Evolutionary conservation across 148 eudicot genomes (phyloP).

Genomic region (Chenopodium album): DNA sequence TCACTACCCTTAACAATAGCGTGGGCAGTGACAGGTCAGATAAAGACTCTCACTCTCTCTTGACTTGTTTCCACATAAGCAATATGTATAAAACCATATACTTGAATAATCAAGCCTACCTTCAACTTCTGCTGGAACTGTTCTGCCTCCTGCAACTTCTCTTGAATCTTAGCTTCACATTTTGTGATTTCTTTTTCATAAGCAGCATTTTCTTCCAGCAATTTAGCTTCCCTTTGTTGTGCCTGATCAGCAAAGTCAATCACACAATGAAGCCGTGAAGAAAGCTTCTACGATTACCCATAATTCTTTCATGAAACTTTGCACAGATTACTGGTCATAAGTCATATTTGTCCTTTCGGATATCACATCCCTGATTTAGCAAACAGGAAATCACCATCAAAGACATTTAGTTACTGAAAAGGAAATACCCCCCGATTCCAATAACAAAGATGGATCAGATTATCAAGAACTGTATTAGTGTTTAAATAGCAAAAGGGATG

Average conservation of each 20-base stretch:
- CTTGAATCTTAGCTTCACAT: constrained; percentile 75
- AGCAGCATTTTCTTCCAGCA: constrained; percentile 83
- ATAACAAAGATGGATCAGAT: neutral
- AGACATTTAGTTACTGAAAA: neutral
- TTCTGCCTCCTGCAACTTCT: constrained; percentile 68
- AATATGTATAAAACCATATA: constrained; percentile 4
- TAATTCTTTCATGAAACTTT: constrained; percentile 1
- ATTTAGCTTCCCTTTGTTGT: constrained; percentile 62
- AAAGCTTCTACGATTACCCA: neutral
- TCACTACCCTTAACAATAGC: neutral
- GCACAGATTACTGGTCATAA: constrained; percentile 10
- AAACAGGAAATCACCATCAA: constrained; percentile 6
- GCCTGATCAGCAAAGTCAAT: constrained; percentile 45
- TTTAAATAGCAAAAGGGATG: neutral
- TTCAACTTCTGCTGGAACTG: constrained; percentile 56
- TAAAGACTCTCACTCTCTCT: neutral
- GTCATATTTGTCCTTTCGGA: neutral
- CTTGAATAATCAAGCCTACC: constrained; percentile 39
- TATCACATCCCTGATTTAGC: neutral
- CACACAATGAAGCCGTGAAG: constrained; percentile 12
- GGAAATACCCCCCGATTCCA: neutral
- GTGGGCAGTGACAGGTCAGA: neutral
- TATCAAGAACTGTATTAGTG: neutral
- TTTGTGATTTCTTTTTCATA: constrained; percentile 66
- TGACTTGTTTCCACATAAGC: neutral